Evolutionary conservation across 2,329 filamentous ascomycete genomes (phyloP), one percentile per base, ranked within the genome.

Genomic region (Pyrenophora graminea): DNA sequence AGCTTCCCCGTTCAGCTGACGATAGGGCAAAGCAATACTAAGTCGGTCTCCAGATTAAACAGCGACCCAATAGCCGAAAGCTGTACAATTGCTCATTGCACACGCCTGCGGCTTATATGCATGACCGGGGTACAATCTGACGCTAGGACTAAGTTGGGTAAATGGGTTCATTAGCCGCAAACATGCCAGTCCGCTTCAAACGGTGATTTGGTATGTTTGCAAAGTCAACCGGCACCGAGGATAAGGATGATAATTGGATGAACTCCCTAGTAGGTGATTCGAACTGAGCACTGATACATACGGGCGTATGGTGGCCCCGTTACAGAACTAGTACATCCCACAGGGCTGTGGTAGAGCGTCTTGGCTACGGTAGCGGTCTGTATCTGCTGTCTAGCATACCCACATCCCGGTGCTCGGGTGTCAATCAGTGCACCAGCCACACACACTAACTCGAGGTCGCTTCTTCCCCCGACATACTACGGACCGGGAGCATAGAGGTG

Each of bases 51-150:
- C n/a, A 43, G 43, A 39, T n/a, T 27, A 17, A 36, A 15, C n/a
- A 33, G 13, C 25, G 18, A 40, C 19, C 58, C 56, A 63, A 61
- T 59, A 15, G 43, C 15, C 18, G 40, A 15, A 40, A 34, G 41
- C 42, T 37, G 46, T 39, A 32, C 18, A 31, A 27, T 17, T 25
- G n/a, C 41, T 54, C 33, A 46, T 50, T 39, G 53, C 18, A 37
- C 47, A 38, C 49, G 48, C 45, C 44, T 57, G 51, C 40, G 43
- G 56, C 57, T 59, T 58, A 59, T 45, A 42, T 51, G 51, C 47
- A 56, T 17, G 19, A 48, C 42, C 19, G 25, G 46, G 48, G 36
- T 45, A 38, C 15, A 15, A n/a, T 21, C 37, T 21, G 49, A 41
- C 56, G 48, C 58, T 60, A 58, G 27, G 17, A 51, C 50, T 45